A percentile compares a stretch with the other conserved stretches of the same genome.
These are phyloP conservation scores for Zopfochytrium polystomum DNA, from an alignment of 371 early-diverging fungal genomes.

Conservation along the genomic window DNA sequence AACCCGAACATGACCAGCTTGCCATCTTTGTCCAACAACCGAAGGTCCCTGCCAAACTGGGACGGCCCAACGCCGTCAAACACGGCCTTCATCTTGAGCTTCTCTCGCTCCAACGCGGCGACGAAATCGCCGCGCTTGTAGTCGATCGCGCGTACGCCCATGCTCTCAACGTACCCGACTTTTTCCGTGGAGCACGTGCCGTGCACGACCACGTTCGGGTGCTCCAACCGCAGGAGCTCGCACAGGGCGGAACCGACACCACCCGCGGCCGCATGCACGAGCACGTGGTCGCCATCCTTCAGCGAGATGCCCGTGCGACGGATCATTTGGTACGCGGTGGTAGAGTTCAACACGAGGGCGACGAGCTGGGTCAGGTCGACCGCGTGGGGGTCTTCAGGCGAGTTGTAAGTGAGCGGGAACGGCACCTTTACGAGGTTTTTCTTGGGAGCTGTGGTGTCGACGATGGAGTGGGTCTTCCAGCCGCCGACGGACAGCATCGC, in stretches of 20 bases:
- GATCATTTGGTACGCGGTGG: slow-evolving; percentile 1
- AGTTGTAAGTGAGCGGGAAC: too few relatives aligned
- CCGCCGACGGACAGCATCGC: too few relatives aligned
- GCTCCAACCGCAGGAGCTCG: neutral
- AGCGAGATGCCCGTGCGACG: neutral
- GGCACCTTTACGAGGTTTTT: too few relatives aligned
- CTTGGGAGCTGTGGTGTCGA: too few relatives aligned
- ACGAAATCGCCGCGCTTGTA: neutral
- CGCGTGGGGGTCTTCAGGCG: neutral
- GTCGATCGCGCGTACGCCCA: neutral
- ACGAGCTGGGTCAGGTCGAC: neutral
- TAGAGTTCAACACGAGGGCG: neutral
- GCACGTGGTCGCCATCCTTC: neutral
- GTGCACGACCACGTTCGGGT: neutral
- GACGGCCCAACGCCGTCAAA: slow-evolving; percentile 3
- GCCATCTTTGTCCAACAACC: neutral
- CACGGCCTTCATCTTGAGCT: too few relatives aligned
- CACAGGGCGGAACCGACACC: neutral
- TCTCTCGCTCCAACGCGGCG: too few relatives aligned
- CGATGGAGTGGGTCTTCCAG: too few relatives aligned
- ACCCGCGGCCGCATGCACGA: neutral
- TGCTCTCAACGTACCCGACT: neutral
- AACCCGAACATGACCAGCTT: neutral
- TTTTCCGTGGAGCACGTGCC: neutral
- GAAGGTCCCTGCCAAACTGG: neutral